A percentile compares a stretch with the other conserved stretches of the same genome.
phyloP scores from a whole-genome alignment of 2,329 filamentous ascomycete genomes.

The Pseudopyricularia cyperi region DNA sequence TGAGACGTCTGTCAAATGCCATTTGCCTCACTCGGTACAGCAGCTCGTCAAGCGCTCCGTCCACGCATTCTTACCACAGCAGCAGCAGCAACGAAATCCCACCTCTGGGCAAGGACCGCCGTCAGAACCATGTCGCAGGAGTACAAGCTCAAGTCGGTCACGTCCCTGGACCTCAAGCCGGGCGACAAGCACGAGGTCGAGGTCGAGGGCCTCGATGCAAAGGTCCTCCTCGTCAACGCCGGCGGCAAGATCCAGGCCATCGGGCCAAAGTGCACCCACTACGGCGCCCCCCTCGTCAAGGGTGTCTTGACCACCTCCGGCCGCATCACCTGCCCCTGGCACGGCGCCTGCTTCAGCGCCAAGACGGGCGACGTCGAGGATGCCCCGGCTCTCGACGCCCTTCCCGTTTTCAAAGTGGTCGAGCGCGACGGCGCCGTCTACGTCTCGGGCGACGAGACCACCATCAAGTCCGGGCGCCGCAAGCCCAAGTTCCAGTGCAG shows the following conservation, averaged over 20 bases:
- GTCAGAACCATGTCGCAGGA: slow-evolving; percentile 35
- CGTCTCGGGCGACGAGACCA: slow-evolving; percentile 64
- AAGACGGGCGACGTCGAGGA: slow-evolving; percentile 89
- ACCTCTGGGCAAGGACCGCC: not conserved
- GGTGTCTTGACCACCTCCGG: slow-evolving; percentile 75
- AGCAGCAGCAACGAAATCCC: not conserved
- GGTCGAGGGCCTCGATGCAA: slow-evolving; percentile 77
- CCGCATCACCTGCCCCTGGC: slow-evolving; percentile 87
- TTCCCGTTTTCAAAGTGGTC: slow-evolving; percentile 68
- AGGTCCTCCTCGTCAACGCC: slow-evolving; percentile 74
- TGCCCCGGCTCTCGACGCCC: slow-evolving; percentile 76
- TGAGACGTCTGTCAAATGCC: not conserved
- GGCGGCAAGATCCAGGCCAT: slow-evolving; percentile 66
- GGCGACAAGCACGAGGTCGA: slow-evolving; percentile 82
- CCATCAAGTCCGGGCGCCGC: slow-evolving; percentile 64
- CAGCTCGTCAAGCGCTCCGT: not conserved
- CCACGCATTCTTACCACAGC: not conserved
- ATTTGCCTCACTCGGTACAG: not conserved
- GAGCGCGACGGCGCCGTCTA: slow-evolving; percentile 78
- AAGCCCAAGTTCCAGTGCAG: slow-evolving; percentile 60
- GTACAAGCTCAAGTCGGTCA: slow-evolving; percentile 64
- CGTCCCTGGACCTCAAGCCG: slow-evolving; percentile 59
- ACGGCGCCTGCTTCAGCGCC: slow-evolving; percentile 91
- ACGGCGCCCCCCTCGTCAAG: slow-evolving; percentile 78
- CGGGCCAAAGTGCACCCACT: slow-evolving; percentile 73